Evolutionary conservation across 768 basidiomycete species (phyloP).

Genomic region (Hericium coralloides): DNA sequence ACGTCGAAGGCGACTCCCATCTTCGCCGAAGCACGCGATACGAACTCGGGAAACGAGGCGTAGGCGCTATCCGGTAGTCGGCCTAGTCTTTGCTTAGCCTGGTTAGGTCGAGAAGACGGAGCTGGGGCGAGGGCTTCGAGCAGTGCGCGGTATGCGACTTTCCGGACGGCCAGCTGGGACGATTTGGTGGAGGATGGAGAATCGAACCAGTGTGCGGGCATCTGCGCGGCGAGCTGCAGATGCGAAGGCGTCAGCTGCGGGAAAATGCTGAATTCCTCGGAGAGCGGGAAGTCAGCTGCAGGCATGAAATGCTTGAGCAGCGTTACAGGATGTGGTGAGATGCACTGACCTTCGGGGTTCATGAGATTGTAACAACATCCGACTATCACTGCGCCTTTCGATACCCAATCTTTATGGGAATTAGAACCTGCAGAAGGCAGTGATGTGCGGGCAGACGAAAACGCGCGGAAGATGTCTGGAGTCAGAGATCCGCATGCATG

Average conservation of each 20-base stretch:
- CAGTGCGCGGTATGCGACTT: conserved; percentile 66
- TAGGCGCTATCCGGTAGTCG: conserved; percentile 19
- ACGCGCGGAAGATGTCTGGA: conserved; percentile 52
- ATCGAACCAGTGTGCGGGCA: conserved; percentile 53
- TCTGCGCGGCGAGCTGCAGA: conserved; percentile 64
- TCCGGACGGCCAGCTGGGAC: conserved; percentile 48
- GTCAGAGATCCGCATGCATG: conserved; percentile 75
- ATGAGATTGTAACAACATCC: conserved; percentile 80
- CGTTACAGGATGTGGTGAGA: not conserved
- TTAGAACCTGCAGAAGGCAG: too few species aligned
- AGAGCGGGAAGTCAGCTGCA: conserved; percentile 47
- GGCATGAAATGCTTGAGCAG: not conserved
- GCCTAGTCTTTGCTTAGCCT: conserved; percentile 2
- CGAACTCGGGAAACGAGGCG: not conserved
- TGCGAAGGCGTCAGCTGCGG: conserved; percentile 37
- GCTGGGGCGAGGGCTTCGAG: conserved; percentile 29
- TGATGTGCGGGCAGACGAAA: not conserved
- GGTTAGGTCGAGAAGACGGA: not conserved
- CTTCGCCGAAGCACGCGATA: not conserved
- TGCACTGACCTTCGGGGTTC: conserved; percentile 33
- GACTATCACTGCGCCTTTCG: conserved; percentile 48
- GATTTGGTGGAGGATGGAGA: conserved; percentile 22
- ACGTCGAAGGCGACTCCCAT: not conserved
- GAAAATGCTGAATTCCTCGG: conserved; percentile 17
- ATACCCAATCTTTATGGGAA: conserved; percentile 30